Evolutionary conservation across 2,329 filamentous ascomycete genomes (phyloP), one percentile per base, ranked within the genome.

Genomic region (Sarocladiaceae sp.): DNA sequence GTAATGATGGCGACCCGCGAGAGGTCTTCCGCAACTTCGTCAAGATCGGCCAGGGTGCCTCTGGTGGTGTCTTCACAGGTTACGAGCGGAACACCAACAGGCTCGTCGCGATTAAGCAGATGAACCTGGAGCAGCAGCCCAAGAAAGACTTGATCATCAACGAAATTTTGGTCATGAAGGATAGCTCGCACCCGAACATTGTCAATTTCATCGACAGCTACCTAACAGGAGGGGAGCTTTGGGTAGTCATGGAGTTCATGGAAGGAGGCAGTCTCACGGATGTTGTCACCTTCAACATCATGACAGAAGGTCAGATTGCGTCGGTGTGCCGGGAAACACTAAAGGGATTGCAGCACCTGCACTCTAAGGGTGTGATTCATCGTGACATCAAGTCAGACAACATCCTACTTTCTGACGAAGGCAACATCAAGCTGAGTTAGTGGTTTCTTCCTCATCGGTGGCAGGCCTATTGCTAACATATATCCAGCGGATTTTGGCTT

Each of bases 171-270:
- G 94, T 99, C 54, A 99, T 99, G 94, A 96, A 95, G 74, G 94
- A 97, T 64, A 97, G 92, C 76, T 94, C 90, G 54, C 94, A 99
- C 67, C 93, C 91, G 63, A 97, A 97, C 67, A 96, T 99, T 71
- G 94, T 99, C 71, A 99, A 99, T 70, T 99, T 97, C 70, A 93
- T 97, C 73, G 94, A 97, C 74, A 97, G 92, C 67, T 97, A 92
- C 68, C 77, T 99, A 11, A 87, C 92, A 53, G 82, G 83, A 12
- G 89, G 93, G 39, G 94, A 97, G 68, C 75, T 99, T 26, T 99
- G 94, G 94, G 94, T 99, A 1, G 90, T 97, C 29, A 99, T 99
- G 94, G 94, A 99, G 72, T 99, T 93, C 64, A 99, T 99, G 94
- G 93, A 99, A 70, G 94, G 94, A 54, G 94, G 94, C 57, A 97